Evolutionary conservation across 225 moss, liverwort and hornwort genomes (phyloP).

Genomic region (Straminergon stramineum): DNA sequence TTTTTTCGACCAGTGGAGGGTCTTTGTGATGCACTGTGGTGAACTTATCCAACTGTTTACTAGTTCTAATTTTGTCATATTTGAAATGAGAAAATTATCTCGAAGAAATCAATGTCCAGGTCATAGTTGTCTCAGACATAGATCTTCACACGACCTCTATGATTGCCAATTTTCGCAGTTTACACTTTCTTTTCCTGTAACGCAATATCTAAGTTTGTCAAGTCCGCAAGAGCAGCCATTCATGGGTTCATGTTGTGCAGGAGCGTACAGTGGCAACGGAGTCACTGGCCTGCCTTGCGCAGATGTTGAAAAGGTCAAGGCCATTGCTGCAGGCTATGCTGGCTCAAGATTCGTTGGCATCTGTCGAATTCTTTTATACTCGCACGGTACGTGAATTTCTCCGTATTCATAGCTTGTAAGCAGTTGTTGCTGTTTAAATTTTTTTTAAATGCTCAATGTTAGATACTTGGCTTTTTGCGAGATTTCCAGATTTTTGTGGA

Average conservation of each 20-base stretch:
- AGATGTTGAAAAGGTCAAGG: constrained; percentile 75
- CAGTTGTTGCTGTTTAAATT: not conserved
- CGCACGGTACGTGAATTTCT: constrained; percentile 43
- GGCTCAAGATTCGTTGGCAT: constrained; percentile 64
- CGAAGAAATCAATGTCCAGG: not conserved
- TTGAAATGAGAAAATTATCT: not conserved
- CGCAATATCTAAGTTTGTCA: not conserved
- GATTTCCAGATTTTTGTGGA: not conserved
- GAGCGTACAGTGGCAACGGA: constrained; percentile 83
- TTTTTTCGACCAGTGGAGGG: not conserved
- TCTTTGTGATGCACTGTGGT: not conserved
- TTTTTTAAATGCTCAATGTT: not conserved
- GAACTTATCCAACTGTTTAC: not conserved
- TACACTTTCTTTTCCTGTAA: not conserved
- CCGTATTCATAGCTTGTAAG: not conserved
- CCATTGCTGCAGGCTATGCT: constrained; percentile 71
- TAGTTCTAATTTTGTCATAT: not conserved
- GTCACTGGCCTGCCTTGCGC: constrained; percentile 67
- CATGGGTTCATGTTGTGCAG: constrained; percentile 38
- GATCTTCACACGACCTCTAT: not conserved
- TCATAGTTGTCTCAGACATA: not conserved
- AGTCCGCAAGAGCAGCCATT: not conserved
- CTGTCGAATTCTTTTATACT: constrained; percentile 73
- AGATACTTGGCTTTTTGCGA: not conserved
- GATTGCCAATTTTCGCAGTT: not conserved